Evolutionary conservation across 148 eudicot species (phyloP).

Genomic region (Rhododendron simsii): DNA sequence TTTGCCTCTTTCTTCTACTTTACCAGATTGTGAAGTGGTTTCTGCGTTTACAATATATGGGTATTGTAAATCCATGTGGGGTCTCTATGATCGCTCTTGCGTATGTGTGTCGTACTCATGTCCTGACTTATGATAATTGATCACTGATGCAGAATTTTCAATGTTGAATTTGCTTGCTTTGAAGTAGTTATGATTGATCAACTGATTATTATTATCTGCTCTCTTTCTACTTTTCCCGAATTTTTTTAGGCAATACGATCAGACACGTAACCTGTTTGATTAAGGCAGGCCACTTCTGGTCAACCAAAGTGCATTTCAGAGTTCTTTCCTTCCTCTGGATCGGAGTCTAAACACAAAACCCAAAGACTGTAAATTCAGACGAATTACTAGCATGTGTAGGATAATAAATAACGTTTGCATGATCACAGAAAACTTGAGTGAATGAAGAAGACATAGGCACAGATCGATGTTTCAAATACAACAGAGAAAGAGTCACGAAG

Average conservation of each 20-base stretch:
- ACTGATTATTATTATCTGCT: background rate
- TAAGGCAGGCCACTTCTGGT: background rate
- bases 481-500: background rate
- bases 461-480: background rate
- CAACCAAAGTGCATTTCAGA: background rate
- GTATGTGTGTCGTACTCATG: background rate
- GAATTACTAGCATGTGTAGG: background rate
- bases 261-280: background rate
- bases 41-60: background rate
- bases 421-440: background rate
- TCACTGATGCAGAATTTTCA: background rate
- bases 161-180: background rate
- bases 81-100: background rate
- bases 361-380: background rate
- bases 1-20: background rate
- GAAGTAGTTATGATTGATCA: background rate
- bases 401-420: background rate
- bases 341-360: background rate
- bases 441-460: background rate
- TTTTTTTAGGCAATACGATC: background rate
- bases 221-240: background rate
- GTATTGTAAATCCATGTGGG: background rate
- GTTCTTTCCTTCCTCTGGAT: background rate
- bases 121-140: background rate
- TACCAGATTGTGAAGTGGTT: background rate